Evolutionary conservation across 768 basidiomycete species (phyloP).

Genomic region (Hypholoma sublateritium): DNA sequence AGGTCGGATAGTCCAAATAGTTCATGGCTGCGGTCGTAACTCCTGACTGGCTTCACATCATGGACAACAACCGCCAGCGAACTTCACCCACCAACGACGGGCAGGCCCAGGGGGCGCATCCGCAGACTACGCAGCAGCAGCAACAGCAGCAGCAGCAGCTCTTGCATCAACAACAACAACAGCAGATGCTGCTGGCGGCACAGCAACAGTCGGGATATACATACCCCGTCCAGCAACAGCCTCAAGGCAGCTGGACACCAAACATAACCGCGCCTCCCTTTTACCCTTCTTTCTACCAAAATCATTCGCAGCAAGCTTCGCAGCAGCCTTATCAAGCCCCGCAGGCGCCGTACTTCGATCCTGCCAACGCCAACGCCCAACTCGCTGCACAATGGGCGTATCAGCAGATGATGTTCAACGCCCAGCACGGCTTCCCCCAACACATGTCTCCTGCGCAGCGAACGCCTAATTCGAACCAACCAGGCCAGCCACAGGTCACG

Average conservation of each 20-base stretch:
- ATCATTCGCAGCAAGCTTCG: conserved; percentile 58
- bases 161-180: conserved; percentile 17
- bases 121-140: conserved; percentile 23
- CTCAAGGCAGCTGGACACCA: conserved; percentile 70
- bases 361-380: conserved; percentile 66
- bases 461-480: conserved; percentile 21
- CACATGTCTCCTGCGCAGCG: conserved; percentile 39
- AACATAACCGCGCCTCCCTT: conserved; percentile 67
- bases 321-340: conserved; percentile 29
- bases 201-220: conserved; percentile 46
- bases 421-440: conserved; percentile 55
- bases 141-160: conserved; percentile 18
- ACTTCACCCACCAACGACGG: conserved; percentile 60
- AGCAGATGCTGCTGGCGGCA: conserved; percentile 19
- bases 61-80: conserved; percentile 65
- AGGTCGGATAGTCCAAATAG: conserved; percentile 31
- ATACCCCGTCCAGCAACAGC: conserved; percentile 71
- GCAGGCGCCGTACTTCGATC: conserved; percentile 71
- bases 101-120: conserved; percentile 10
- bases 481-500: conserved; percentile 28
- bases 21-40: conserved; percentile 81
- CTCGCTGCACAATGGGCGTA: conserved; percentile 87
- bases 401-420: conserved; percentile 88
- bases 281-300: conserved; percentile 79
- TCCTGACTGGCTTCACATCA: conserved; percentile 70